phyloP scores from a whole-genome alignment of 2,329 filamentous ascomycete species.

The Monosporascus sp. region DNA sequence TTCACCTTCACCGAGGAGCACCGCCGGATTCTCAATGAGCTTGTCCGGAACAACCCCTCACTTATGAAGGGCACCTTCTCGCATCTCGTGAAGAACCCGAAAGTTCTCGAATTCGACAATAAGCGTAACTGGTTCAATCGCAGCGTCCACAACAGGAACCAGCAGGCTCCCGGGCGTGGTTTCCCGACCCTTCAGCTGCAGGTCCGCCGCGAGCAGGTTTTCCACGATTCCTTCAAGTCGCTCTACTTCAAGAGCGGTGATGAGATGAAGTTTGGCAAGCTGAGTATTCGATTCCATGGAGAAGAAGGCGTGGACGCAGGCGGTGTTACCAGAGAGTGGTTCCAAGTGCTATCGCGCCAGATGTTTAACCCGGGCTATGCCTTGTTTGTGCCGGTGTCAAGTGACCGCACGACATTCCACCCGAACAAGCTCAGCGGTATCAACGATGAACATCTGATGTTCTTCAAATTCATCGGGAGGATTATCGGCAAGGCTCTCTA shows the following conservation, averaged over 20 bases:
- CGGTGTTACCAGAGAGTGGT: conserved; percentile 97
- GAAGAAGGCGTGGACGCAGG: conserved; percentile 98
- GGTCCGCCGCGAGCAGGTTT: conserved; percentile 90
- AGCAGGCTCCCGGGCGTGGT: conserved; percentile 57
- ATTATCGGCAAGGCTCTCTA: conserved; percentile 98
- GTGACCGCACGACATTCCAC: conserved; percentile 97
- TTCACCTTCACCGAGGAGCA: conserved; percentile 98
- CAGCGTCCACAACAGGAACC: conserved; percentile 74
- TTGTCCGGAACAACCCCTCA: conserved; percentile 94
- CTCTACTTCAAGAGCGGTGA: conserved; percentile 94
- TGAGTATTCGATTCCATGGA: conserved; percentile 94
- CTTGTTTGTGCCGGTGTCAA: conserved; percentile 92
- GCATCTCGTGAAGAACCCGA: conserved; percentile 93
- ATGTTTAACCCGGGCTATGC: conserved; percentile 99
- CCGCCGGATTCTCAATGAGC: conserved; percentile 93
- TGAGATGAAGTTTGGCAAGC: conserved; percentile 98
- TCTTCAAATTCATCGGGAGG: conserved; percentile 99
- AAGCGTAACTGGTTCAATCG: conserved; percentile 99
- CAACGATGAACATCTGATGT: conserved; percentile 92
- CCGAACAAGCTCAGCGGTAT: conserved; percentile 90
- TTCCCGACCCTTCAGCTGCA: conserved; percentile 74
- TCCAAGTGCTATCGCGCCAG: conserved; percentile 91
- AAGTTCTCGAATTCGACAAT: conserved; percentile 98
- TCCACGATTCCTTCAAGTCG: conserved; percentile 97
- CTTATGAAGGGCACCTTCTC: conserved; percentile 98